Evolutionary conservation across 2,329 filamentous ascomycete genomes (phyloP), one percentile per base, ranked within the genome.

Genomic region (Apiospora marii): DNA sequence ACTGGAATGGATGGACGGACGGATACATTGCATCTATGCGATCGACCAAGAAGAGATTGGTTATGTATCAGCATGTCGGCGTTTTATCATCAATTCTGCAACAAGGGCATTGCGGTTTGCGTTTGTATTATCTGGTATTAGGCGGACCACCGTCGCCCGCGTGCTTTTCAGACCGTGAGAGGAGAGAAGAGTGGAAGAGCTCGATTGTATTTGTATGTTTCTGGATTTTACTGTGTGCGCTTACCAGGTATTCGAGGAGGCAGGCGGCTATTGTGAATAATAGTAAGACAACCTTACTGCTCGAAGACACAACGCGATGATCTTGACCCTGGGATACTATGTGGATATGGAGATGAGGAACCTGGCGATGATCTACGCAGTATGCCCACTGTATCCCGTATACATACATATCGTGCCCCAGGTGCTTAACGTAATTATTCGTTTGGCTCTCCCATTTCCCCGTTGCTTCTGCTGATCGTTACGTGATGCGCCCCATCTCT

Each of bases 21-120:
- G 53, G 53, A 37, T 64, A 64, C 22, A 34, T 64, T 64, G 58
- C 30, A 68, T 75, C 61, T 72, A 8, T 64, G 58, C 58, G 58
- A 41, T 64, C 30, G n/a, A 64, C 58, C 58, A 41, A 41, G 13
- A 10, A n/a, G 12, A 41, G 4, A 64, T n/a, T n/a, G 30, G 58
- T 24, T 37, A 34, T 64, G 53, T n/a, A 64, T 64, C 58, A 64
- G 58, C 58, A 64, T 64, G 58, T 41, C 58, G 58, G 58, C 58
- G 58, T 41, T 41, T 64, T 41, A 30, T 30, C 19, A 30, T 30
- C 19, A 37, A 34, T 64, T 64, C 22, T 64, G 34, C 58, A 64
- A 64, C 34, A 41, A 24, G 30, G 22, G 58, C 34, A 64, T 64
- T 64, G 30, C 58, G 58, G 19, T 41, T 64, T 37, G 37, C 37